Evolutionary conservation across 108 stramenopile species (phyloP), one percentile per base, ranked within the genome.

Genomic region (Cyclostephanos invisitatus): DNA sequence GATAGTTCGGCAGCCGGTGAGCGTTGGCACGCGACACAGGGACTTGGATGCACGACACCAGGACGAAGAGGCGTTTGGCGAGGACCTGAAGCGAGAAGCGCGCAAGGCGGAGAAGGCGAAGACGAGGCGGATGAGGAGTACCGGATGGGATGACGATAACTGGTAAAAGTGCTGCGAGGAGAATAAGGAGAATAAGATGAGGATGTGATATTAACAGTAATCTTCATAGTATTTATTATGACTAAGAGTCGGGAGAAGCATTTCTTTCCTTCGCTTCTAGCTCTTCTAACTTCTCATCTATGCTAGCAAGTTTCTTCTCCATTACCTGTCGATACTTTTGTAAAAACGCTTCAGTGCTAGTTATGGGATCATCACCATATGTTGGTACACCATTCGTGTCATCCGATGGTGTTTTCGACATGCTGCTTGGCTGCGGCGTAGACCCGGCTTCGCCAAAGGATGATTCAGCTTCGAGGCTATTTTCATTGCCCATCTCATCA

Each of bases 1-100:
- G 28, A 78, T 78, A 64, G 77, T 78, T 38, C 62, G 22, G 17
- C 77, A 78, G 67, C 70, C 42, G 1, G 83, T 83, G 70, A 80
- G 78, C 55, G 83, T 83, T 28, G 79, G 79, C 11, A 83, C 83
- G 22, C 56, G 78, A 37, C 83, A 83, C 50, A 61, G 74, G 48
- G 74, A 83, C 56, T 24, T 83, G 5, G 83, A 83, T 10, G 70
- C 64, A 5, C 56, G 38, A n/a, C 78, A 83, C 15, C 68, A 60
- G 62, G 83, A 83, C 22, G 78, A 78, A 42, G 77, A 82, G 42
- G 81, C 81, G 7, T 82, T 78, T 49, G 81, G 77, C 1, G 72
- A 78, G 18, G 81, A 78, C 54, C 48, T 78, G 37, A 82, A 74
- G 47, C 37, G 77, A 32, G 67, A 82, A 22, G 50, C 44, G 12